These are phyloP conservation scores for Ammopiptanthus mongolicus DNA, from an alignment of 306 rosid genomes.

Conservation along the genomic window DNA sequence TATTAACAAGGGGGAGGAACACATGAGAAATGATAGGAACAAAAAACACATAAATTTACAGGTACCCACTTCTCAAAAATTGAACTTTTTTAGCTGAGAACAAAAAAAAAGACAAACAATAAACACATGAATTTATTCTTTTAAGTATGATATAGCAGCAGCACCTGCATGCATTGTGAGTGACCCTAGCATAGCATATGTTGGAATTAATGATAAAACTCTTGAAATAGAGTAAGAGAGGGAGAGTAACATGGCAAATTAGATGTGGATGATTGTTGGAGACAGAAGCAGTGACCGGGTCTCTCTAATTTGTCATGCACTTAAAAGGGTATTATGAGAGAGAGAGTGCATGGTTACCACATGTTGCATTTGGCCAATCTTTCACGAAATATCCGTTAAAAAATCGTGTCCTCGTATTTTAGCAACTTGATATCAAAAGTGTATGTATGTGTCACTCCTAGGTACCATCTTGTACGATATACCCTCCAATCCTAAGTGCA, in stretches of 20 bases:
- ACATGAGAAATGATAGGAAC: not conserved
- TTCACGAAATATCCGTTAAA: conserved; percentile 34
- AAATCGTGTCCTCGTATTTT: conserved; percentile 11
- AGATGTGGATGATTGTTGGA: conserved; percentile 20
- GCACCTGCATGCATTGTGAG: not conserved
- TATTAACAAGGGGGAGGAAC: conserved; percentile 5
- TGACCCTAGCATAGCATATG: not conserved
- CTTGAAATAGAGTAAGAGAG: not conserved
- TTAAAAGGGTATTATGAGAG: not conserved
- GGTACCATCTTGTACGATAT: not conserved
- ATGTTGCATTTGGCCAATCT: conserved; percentile 30
- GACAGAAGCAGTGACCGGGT: conserved; percentile 39
- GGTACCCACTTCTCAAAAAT: conserved; percentile 25
- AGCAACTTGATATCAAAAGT: not conserved
- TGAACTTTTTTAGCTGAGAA: not conserved
- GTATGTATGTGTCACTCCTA: not conserved
- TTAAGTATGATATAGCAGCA: not conserved
- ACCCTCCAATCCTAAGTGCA: not conserved
- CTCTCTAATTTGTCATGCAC: conserved; percentile 20
- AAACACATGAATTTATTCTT: not conserved
- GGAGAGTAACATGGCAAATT: conserved; percentile 20
- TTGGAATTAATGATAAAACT: not conserved
- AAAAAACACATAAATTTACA: conserved; percentile 3
- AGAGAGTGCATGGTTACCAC: conserved; percentile 36
- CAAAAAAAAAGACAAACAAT: not conserved